phyloP scores from a whole-genome alignment of 768 basidiomycete species.

The Cystobasidium onofrii region DNA sequence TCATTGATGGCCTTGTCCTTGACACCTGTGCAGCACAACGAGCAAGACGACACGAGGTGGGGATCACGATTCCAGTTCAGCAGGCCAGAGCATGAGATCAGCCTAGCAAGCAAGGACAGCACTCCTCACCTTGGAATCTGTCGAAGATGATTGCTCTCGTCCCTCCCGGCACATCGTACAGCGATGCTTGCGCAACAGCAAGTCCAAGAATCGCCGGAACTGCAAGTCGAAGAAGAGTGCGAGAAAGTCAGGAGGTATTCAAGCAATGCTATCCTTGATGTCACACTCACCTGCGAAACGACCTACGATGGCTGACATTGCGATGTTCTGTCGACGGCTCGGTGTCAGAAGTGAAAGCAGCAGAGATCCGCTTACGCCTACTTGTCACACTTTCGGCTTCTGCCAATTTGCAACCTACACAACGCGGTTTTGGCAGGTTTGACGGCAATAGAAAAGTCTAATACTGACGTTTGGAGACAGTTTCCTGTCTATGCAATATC shows the following conservation, averaged over 20 bases:
- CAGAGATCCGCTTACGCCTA: neutral
- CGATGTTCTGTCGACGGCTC: neutral
- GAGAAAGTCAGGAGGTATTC: too few species aligned
- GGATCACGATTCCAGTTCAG: neutral
- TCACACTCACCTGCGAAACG: slow-evolving; percentile 20
- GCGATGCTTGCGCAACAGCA: slow-evolving; percentile 50
- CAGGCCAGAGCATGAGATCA: neutral
- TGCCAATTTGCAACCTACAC: neutral
- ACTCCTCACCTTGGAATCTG: slow-evolving; percentile 57
- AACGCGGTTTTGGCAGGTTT: too few species aligned
- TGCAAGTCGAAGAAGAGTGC: slow-evolving; percentile 42
- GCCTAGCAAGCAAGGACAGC: neutral
- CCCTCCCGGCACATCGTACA: slow-evolving; percentile 66
- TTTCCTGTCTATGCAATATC: too few species aligned
- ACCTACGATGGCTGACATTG: slow-evolving; percentile 20
- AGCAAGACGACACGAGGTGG: neutral
- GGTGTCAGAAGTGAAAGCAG: neutral
- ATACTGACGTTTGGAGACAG: too few species aligned
- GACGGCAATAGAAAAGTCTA: too few species aligned
- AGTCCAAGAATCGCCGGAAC: slow-evolving; percentile 60
- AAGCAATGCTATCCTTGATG: too few species aligned
- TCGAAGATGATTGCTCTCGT: slow-evolving; percentile 96
- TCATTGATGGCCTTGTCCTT: slow-evolving; percentile 51
- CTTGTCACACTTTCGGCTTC: neutral
- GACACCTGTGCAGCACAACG: slow-evolving; percentile 69